Conservation (phyloP, 192 early-diverging fungal species). For the Gamsiella multidivaricata region DNA sequence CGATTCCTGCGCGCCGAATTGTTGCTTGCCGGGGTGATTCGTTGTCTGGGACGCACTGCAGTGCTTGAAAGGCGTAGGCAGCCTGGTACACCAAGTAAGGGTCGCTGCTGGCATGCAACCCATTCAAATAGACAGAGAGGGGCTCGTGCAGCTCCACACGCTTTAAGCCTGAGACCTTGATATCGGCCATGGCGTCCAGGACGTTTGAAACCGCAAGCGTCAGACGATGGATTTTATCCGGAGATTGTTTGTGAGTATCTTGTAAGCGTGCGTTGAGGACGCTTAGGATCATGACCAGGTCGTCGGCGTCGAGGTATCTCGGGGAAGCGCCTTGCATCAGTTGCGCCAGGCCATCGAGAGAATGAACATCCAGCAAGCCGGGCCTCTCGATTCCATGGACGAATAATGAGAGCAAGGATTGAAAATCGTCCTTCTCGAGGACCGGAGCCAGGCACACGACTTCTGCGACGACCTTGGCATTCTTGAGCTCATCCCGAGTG, state of each 20-base stretch:
- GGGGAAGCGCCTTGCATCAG: background rate
- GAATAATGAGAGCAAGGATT: background rate
- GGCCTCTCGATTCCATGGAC: background rate
- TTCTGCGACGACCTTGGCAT: background rate
- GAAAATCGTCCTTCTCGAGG: background rate
- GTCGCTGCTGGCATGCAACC: too few relatives aligned
- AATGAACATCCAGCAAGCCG: background rate
- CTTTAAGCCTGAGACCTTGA: background rate
- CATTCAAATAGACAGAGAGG: background rate
- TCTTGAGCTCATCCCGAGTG: background rate
- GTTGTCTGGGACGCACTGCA: too few relatives aligned
- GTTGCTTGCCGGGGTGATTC: too few relatives aligned
- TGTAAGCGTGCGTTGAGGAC: too few relatives aligned
- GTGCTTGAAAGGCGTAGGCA: too few relatives aligned
- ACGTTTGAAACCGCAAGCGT: background rate
- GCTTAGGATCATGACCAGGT: constrained; percentile 1
- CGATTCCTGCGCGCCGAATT: background rate
- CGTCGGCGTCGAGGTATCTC: background rate
- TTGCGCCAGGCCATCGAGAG: background rate
- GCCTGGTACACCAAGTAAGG: too few relatives aligned
- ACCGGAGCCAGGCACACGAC: constrained; percentile 1
- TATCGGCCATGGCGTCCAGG: constrained; percentile 13
- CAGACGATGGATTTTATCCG: background rate
- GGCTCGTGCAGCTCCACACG: constrained; percentile 1
- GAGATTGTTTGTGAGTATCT: too few relatives aligned